Evolutionary conservation across 2,329 filamentous ascomycete genomes (phyloP), one percentile per base, ranked within the genome.

Genomic region (Ceratocystiopsis brevicomis): DNA sequence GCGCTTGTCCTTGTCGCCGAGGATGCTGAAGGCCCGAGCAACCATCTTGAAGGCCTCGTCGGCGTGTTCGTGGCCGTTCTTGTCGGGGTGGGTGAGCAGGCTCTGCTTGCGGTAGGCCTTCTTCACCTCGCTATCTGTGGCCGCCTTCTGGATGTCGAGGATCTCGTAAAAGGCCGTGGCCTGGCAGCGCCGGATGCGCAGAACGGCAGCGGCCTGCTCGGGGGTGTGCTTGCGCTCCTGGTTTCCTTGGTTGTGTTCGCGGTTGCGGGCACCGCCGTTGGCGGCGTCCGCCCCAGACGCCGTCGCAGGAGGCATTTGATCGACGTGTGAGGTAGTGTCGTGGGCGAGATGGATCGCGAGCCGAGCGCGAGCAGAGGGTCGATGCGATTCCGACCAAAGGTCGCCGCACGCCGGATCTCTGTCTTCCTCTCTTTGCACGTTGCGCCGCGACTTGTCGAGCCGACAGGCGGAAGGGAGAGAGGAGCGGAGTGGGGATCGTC

Each of bases 11-110:
- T 85, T 73, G 59, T 98, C 90, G 48, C 85, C 88, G 40, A 98
- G 67, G 42, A 96, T 76, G 53, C 92, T 82, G 59, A 98, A 98
- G 15, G 90, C 90, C 53, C 85, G 73, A 55, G 84, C 82, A 19
- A 98, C 86, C 82, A 95, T 82, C 68, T 98, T 98, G 67, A 98
- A 98, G 32, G 90, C 90, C 65, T 98, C 90, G 59, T 95, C 90
- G 44, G 90, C 88, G 47, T 92, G 77, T 35, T 88, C 79, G 59
- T 95, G 87, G 41, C 87, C 87, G 69, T 98, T 98, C 68, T 98
- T 98, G 68, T 98, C 90, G 49, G 90, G 90, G 67, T 98, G 90
- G 47, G 90, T 98, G 56, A 96, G 69, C 54, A 98, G 66, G 57
- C 82, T 90, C 58, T 92, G 71, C 64, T 94, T 96, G 56, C 88